Conservation (phyloP, 2,329 filamentous ascomycete genomes). For the Colletotrichum cereale region DNA sequence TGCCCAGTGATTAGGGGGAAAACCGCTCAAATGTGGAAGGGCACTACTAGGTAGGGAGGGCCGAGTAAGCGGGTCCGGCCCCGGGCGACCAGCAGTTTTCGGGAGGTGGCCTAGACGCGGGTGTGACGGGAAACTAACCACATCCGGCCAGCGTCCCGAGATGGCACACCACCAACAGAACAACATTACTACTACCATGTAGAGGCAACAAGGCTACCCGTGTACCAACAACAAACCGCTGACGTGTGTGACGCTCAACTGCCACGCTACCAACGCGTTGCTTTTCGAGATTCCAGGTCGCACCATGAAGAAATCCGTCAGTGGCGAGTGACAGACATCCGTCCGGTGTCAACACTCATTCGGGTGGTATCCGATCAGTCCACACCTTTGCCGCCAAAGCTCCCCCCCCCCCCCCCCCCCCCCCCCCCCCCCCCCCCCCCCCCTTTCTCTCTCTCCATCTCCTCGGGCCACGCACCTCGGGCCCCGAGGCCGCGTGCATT, state of each 20-base stretch:
- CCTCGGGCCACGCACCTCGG: not conserved
- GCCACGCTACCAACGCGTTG: slow-evolving; percentile 1
- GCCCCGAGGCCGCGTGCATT: slow-evolving; percentile 14
- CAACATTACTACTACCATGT: no score
- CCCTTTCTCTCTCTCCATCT: not conserved
- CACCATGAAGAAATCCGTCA: slow-evolving; percentile 9
- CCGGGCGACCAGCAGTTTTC: slow-evolving; percentile 36
- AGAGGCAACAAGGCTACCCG: slow-evolving; percentile 7
- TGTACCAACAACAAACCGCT: not conserved
- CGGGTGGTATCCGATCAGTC: not conserved
- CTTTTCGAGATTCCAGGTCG: slow-evolving; percentile 1
- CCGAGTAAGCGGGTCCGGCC: slow-evolving; percentile 37
- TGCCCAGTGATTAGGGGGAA: no score
- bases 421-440: no score
- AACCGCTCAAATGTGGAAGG: slow-evolving; percentile 24
- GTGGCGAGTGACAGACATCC: not conserved
- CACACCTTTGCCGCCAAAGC: slow-evolving; percentile 10
- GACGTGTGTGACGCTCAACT: not conserved
- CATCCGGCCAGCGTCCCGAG: slow-evolving; percentile 30
- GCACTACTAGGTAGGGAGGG: not conserved
- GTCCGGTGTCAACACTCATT: not conserved
- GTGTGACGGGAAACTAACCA: slow-evolving; percentile 33
- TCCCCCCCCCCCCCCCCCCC: not conserved
- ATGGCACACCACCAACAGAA: slow-evolving; percentile 9
- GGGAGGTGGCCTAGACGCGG: slow-evolving; percentile 28